A percentile compares a stretch with the other conserved stretches of the same genome.
phyloP scores from a whole-genome alignment of 768 basidiomycete species.

The Mrakia gelida region DNA sequence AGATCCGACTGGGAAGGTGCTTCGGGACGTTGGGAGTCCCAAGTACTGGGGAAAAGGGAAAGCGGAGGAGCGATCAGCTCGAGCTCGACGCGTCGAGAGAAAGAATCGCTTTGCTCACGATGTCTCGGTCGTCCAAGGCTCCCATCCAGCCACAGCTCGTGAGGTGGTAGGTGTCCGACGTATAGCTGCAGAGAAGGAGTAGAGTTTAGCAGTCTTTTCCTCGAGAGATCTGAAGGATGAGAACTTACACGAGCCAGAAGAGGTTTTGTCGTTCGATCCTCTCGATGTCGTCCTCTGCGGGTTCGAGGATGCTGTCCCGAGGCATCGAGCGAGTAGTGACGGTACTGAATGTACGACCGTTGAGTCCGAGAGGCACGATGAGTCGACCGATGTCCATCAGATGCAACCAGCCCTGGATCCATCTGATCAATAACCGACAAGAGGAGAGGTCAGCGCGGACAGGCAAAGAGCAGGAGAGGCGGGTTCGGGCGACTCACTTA shows the following conservation, averaged over 20 bases:
- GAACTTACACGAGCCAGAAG: not conserved
- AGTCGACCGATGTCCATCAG: not conserved
- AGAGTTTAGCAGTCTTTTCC: too few species aligned
- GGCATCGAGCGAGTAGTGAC: not conserved
- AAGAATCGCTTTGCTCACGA: not conserved
- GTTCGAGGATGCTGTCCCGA: not conserved
- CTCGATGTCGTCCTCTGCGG: not conserved
- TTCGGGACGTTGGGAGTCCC: not conserved
- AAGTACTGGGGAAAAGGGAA: not conserved
- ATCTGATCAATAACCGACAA: not conserved
- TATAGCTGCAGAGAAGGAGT: not conserved
- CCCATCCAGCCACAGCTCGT: not conserved
- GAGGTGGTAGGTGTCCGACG: not conserved
- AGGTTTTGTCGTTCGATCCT: not conserved
- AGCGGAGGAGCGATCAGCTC: not conserved
- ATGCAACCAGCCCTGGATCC: not conserved
- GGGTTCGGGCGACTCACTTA: not conserved
- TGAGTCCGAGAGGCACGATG: not conserved
- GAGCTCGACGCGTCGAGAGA: not conserved
- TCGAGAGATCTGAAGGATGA: not conserved
- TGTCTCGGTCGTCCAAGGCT: not conserved
- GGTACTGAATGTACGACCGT: not conserved
- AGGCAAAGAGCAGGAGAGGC: not conserved
- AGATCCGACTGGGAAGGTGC: not conserved
- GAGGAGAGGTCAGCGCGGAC: not conserved